phyloP scores from a whole-genome alignment of 257 asterid genomes.

The Solanum virginianum region DNA sequence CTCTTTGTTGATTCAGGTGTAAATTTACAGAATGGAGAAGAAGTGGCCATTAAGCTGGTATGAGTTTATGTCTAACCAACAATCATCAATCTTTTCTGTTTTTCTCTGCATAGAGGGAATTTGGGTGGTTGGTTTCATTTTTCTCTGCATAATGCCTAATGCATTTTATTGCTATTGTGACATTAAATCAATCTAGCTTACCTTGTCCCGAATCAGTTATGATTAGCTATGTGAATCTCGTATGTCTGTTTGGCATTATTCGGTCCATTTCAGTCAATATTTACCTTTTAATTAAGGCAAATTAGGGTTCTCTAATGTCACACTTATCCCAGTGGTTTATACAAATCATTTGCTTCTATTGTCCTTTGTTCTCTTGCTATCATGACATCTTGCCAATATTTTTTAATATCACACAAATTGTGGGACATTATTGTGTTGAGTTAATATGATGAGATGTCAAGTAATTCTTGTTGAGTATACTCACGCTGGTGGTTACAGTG shows the following conservation, averaged over 20 bases:
- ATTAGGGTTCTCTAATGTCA: neutral
- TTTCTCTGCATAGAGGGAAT: neutral
- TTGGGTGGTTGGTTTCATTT: neutral
- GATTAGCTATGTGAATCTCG: neutral
- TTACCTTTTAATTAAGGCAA: neutral
- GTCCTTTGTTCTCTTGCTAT: neutral
- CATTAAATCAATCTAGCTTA: neutral
- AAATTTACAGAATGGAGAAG: conserved; percentile 81
- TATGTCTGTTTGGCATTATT: neutral
- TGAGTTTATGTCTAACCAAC: neutral
- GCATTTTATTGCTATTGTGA: neutral
- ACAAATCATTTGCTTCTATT: neutral
- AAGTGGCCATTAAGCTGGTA: conserved; percentile 90
- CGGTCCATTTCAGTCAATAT: neutral
- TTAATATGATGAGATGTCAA: neutral
- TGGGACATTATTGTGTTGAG: neutral
- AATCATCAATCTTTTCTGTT: neutral
- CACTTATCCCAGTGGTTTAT: neutral
- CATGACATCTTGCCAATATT: neutral
- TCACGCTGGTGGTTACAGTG: neutral
- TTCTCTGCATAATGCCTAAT: neutral
- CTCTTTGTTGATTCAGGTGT: conserved; percentile 41
- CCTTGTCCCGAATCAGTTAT: neutral
- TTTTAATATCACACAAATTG: neutral
- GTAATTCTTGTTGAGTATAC: neutral